Percentiles rank a stretch among this genome's conserved stretches.
phyloP scores from a whole-genome alignment of 768 basidiomycete genomes.

The Mycena capillaripes region DNA sequence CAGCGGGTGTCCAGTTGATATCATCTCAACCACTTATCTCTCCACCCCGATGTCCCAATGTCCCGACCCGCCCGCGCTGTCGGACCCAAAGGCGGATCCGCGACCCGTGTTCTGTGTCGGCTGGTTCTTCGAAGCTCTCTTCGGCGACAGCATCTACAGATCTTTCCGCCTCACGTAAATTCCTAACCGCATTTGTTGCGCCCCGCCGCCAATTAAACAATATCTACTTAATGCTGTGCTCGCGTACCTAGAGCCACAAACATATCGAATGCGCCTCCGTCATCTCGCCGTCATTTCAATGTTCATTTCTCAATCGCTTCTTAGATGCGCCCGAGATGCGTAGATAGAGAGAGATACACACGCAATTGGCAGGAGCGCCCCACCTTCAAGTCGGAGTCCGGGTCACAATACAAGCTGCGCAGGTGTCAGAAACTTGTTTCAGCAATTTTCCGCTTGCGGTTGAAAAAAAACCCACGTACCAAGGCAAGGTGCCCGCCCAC shows the following conservation, averaged over 20 bases:
- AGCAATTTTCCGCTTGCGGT: slow-evolving; percentile 4
- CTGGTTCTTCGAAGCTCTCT: no score
- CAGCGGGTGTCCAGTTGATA: not conserved
- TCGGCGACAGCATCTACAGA: slow-evolving; percentile 7
- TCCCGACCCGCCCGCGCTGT: slow-evolving; percentile 1
- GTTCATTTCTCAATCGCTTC: not conserved
- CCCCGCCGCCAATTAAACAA: not conserved
- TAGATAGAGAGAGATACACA: not conserved
- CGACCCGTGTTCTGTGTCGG: not conserved
- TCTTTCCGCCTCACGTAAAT: slow-evolving; percentile 1
- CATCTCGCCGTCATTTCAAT: not conserved
- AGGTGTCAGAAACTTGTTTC: not conserved
- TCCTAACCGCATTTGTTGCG: slow-evolving; percentile 4
- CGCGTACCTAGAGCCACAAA: not conserved
- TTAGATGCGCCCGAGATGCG: slow-evolving; percentile 1
- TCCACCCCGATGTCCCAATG: no score
- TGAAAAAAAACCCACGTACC: slow-evolving; percentile 46
- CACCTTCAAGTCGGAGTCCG: not conserved
- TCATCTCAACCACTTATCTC: not conserved
- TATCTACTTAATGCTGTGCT: not conserved
- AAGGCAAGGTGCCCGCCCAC: slow-evolving; percentile 67
- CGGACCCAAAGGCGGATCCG: slow-evolving; percentile 7
- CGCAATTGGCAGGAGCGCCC: not conserved
- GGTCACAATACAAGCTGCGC: slow-evolving; percentile 24
- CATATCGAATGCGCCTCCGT: no score